Percentiles rank a stretch among this genome's conserved stretches.
These are phyloP conservation scores for Leucosporidium yakuticum DNA, from an alignment of 768 basidiomycete genomes.

Conservation along the genomic window DNA sequence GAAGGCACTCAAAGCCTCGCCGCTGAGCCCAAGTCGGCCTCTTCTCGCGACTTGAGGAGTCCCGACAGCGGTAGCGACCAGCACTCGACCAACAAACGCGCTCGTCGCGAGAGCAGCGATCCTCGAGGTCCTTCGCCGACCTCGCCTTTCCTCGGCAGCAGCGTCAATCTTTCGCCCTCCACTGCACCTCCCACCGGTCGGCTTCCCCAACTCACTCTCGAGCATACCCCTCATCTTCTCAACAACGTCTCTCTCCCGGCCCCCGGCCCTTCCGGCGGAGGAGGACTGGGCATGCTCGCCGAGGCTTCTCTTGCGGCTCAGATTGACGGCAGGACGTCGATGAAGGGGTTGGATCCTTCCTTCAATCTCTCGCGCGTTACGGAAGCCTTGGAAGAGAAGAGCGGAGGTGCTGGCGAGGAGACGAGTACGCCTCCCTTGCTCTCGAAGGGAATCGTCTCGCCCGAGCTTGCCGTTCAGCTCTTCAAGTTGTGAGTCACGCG, in stretches of 20 bases:
- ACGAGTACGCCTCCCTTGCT: conserved; percentile 17
- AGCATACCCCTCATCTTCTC: neutral
- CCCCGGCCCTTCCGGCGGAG: neutral
- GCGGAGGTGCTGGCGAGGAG: neutral
- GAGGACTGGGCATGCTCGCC: conserved; percentile 20
- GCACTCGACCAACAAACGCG: neutral
- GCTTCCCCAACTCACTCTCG: neutral
- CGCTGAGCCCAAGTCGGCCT: neutral
- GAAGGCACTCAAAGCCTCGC: conserved; percentile 3
- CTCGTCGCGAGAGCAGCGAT: too few species aligned
- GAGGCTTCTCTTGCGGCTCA: conserved; percentile 28
- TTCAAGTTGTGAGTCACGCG: conserved; percentile 63
- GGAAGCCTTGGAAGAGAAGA: conserved; percentile 16
- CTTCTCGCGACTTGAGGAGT: neutral
- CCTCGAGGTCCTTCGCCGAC: too few species aligned
- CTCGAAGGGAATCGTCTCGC: conserved; percentile 53
- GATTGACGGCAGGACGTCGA: conserved; percentile 18
- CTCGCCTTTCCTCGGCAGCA: too few species aligned
- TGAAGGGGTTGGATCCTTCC: conserved; percentile 19
- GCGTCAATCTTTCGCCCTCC: too few species aligned
- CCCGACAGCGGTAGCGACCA: neutral
- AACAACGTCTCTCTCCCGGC: conserved; percentile 1
- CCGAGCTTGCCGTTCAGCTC: conserved; percentile 82
- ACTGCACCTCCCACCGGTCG: too few species aligned
- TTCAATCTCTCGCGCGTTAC: conserved; percentile 28